A percentile compares a stretch with the other conserved stretches of the same genome.
Conservation (phyloP, 1,139 yeast species). For the Candida albicans region DNA sequence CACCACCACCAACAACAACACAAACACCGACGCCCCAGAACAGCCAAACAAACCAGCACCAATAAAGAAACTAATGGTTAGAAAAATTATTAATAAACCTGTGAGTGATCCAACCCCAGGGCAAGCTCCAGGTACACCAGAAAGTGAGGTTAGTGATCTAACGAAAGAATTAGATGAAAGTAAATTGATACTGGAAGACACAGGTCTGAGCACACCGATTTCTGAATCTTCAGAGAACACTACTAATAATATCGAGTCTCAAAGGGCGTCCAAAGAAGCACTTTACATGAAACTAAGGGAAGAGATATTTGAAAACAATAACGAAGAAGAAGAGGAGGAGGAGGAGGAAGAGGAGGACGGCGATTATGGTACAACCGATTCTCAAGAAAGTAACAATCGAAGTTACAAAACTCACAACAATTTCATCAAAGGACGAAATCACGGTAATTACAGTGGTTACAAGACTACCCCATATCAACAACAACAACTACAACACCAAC, state of each 20-base stretch:
- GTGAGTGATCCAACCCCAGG: not conserved
- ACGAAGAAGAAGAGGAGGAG: constrained; percentile 27
- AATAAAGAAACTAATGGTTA: constrained; percentile 19
- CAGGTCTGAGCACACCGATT: constrained; percentile 9
- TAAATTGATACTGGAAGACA: constrained; percentile 9
- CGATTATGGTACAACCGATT: constrained; percentile 5
- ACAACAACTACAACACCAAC: constrained; percentile 6
- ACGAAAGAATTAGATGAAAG: constrained; percentile 6
- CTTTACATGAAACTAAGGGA: constrained; percentile 46
- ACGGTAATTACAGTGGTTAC: constrained; percentile 3
- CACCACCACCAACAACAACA: constrained; percentile 1
- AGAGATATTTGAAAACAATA: constrained; percentile 37
- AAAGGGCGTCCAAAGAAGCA: constrained; percentile 36
- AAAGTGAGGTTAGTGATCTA: constrained; percentile 7
- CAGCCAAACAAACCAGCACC: constrained; percentile 1
- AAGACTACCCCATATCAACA: constrained; percentile 3
- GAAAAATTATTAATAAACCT: constrained; percentile 14
- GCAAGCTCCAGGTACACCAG: constrained; percentile 5
- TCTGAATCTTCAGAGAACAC: constrained; percentile 7
- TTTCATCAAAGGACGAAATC: not conserved
- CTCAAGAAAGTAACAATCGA: not conserved
- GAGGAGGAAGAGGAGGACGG: constrained; percentile 17
- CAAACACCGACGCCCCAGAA: constrained; percentile 1
- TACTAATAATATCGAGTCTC: constrained; percentile 20
- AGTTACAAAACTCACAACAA: not conserved